These are phyloP conservation scores for Aspergillus felis DNA, from an alignment of 2,329 filamentous ascomycete species.

Conservation along the genomic window DNA sequence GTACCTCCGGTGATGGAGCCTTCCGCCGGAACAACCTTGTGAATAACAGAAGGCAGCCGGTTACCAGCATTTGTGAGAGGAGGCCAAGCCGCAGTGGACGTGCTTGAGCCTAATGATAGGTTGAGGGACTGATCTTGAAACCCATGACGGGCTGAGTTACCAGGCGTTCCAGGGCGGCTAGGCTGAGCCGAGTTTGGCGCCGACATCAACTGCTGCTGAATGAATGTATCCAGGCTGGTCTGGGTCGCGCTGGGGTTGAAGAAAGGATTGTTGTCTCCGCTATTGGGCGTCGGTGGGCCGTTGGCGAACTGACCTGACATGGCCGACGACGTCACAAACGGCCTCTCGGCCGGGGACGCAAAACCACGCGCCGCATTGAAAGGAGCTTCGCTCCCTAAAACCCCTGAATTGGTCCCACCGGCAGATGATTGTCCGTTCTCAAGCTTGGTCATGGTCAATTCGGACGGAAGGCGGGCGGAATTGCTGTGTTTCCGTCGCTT, in stretches of 20 bases:
- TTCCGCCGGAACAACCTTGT: slow-evolving; percentile 78
- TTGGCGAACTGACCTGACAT: slow-evolving; percentile 50
- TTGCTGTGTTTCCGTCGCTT: slow-evolving; percentile 82
- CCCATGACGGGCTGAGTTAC: slow-evolving; percentile 40
- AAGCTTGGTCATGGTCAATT: slow-evolving; percentile 76
- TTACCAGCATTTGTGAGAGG: slow-evolving; percentile 49
- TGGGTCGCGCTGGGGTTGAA: slow-evolving; percentile 57
- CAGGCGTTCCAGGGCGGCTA: slow-evolving; percentile 75
- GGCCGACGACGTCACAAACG: slow-evolving; percentile 44
- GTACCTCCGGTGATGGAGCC: slow-evolving; percentile 79
- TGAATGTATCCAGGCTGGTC: slow-evolving; percentile 62
- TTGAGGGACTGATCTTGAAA: slow-evolving; percentile 35
- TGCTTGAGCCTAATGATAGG: slow-evolving; percentile 37
- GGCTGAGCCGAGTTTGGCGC: slow-evolving; percentile 68
- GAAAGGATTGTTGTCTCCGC: slow-evolving; percentile 57
- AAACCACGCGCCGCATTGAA: slow-evolving; percentile 39
- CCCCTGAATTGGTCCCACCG: slow-evolving; percentile 29
- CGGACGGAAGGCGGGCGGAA: slow-evolving; percentile 65
- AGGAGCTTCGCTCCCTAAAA: slow-evolving; percentile 37
- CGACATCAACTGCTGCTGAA: slow-evolving; percentile 64
- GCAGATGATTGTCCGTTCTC: slow-evolving; percentile 52
- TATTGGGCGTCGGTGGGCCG: slow-evolving; percentile 64
- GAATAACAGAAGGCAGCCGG: slow-evolving; percentile 62
- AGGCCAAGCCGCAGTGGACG: slow-evolving; percentile 51
- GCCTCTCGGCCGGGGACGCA: slow-evolving; percentile 40